Conservation (phyloP, 2,329 filamentous ascomycete genomes). For the Talaromyces sp. region DNA sequence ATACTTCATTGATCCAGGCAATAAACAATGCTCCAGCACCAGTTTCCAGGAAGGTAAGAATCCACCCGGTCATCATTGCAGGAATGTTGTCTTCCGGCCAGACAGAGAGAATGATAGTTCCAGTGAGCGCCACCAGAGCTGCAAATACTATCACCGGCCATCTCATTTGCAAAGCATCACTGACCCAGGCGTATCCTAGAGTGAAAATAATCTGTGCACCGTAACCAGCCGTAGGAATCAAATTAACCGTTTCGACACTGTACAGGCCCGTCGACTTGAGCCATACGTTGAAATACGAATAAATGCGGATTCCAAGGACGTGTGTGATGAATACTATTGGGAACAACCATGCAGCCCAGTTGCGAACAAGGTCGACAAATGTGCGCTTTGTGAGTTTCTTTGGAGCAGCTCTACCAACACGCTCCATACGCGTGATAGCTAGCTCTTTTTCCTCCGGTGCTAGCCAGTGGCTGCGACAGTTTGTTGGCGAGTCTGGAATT, state of each 20-base stretch:
- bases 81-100: conserved; percentile 11
- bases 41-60: conserved; percentile 13
- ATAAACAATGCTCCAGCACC: conserved; percentile 11
- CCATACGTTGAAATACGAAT: conserved; percentile 35
- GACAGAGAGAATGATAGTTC: conserved; percentile 12
- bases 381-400: conserved; percentile 5
- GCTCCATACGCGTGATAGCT: conserved; percentile 6
- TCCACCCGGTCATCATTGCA: conserved; percentile 14
- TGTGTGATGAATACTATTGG: conserved; percentile 38
- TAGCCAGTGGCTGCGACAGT: not conserved
- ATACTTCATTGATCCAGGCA: conserved; percentile 46
- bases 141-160: conserved; percentile 56
- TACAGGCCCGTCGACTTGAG: conserved; percentile 38
- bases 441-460: not conserved
- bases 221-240: conserved; percentile 46
- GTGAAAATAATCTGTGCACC: conserved; percentile 51
- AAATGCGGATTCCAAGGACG: conserved; percentile 28
- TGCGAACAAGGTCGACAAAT: conserved; percentile 6
- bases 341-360: conserved; percentile 20
- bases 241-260: conserved; percentile 51
- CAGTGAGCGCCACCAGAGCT: conserved; percentile 19
- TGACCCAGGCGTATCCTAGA: conserved; percentile 55
- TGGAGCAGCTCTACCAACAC: conserved; percentile 5
- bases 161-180: conserved; percentile 50
- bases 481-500: conserved; percentile 35